These are phyloP conservation scores for Fusarium mexicanum DNA, from an alignment of 2,329 filamentous ascomycete species.

Conservation along the genomic window DNA sequence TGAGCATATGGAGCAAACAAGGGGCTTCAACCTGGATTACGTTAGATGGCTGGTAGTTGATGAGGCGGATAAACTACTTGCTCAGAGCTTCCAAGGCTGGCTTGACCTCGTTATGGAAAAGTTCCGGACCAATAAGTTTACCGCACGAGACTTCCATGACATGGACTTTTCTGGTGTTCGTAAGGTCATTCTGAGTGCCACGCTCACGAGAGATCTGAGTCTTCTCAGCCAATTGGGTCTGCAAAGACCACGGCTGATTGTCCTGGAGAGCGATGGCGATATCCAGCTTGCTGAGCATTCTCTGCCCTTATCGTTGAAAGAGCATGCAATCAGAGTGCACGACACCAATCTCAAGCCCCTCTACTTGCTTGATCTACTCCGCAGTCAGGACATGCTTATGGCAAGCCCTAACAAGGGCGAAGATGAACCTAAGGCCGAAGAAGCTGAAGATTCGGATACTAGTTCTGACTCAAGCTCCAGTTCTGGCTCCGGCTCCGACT, in stretches of 20 bases:
- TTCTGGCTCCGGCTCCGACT: conserved; percentile 47
- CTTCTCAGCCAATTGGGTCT: conserved; percentile 80
- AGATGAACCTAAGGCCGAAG: conserved; percentile 31
- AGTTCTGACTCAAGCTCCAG: conserved; percentile 37
- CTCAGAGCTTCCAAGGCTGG: conserved; percentile 95
- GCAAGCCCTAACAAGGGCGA: conserved; percentile 21
- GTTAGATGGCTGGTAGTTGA: conserved; percentile 92
- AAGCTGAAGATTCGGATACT: conserved; percentile 51
- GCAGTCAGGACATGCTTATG: conserved; percentile 59
- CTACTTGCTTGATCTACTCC: conserved; percentile 82
- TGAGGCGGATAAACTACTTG: conserved; percentile 90
- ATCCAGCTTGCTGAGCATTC: conserved; percentile 57
- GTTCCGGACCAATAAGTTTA: conserved; percentile 61
- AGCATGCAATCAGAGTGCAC: conserved; percentile 74
- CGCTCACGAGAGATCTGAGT: conserved; percentile 87
- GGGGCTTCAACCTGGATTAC: conserved; percentile 80
- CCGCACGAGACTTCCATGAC: conserved; percentile 63
- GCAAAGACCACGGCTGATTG: conserved; percentile 76
- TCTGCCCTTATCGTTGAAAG: conserved; percentile 71
- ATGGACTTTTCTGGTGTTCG: conserved; percentile 66
- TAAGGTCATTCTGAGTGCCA: conserved; percentile 90
- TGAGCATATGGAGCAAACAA: conserved; percentile 86
- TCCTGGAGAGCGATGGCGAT: conserved; percentile 70
- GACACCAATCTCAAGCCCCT: conserved; percentile 81
- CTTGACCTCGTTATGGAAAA: conserved; percentile 75